These are phyloP conservation scores for Auriscalpium orientale DNA, from an alignment of 768 basidiomycete species.

Conservation along the genomic window DNA sequence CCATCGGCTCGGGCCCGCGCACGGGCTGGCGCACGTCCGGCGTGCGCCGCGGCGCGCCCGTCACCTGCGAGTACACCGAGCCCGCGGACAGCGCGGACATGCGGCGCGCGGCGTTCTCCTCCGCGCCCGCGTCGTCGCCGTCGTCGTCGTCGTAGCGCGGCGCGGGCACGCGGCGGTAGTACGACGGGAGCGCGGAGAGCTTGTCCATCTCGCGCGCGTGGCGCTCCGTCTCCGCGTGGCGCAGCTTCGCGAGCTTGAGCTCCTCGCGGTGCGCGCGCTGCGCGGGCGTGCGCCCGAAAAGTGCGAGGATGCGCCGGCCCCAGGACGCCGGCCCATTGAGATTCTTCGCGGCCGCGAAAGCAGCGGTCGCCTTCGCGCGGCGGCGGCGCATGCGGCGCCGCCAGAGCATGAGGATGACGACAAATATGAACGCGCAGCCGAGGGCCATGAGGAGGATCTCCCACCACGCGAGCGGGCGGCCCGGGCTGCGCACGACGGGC, in stretches of 20 bases:
- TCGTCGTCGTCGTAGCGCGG: not conserved
- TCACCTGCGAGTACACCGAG: constrained; percentile 64
- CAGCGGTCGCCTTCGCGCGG: constrained; percentile 57
- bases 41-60: constrained; percentile 49
- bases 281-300: constrained; percentile 43
- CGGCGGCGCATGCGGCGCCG: constrained; percentile 62
- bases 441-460: constrained; percentile 79
- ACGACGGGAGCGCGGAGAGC: constrained; percentile 34
- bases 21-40: constrained; percentile 75
- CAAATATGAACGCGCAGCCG: constrained; percentile 72
- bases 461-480: constrained; percentile 61
- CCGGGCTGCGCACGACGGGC: constrained; percentile 10
- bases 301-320: constrained; percentile 42
- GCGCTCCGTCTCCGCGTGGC: constrained; percentile 43
- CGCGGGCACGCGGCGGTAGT: constrained; percentile 18
- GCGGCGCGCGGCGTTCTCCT: constrained; percentile 10
- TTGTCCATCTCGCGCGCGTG: constrained; percentile 32
- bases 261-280: constrained; percentile 30
- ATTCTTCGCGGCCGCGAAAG: constrained; percentile 54
- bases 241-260: constrained; percentile 42
- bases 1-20: constrained; percentile 23
- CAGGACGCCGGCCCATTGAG: constrained; percentile 43
- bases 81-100: constrained; percentile 25
- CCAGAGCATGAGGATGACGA: constrained; percentile 60
- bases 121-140: constrained; percentile 8